Evolutionary conservation across 2,329 filamentous ascomycete species (phyloP), one percentile per base, ranked within the genome.

Genomic region (Stromatinia cepivora): DNA sequence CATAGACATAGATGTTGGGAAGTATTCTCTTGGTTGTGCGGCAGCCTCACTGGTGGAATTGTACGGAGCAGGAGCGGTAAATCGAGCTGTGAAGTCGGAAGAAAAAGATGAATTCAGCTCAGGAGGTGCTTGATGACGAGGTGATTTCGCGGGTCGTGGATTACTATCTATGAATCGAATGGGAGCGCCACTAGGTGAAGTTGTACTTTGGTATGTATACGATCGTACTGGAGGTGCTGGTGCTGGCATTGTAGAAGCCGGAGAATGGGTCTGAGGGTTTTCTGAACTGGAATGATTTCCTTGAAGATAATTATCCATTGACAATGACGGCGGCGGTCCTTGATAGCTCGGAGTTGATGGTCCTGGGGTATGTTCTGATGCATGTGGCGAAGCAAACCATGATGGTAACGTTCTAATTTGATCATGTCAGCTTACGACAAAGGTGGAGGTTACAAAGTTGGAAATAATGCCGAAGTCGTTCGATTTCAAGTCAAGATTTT

Each of bases 91-190:
- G 31, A 75, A 76, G 2, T 77, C 75, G 22, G 72, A 45, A 8
- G 73, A 67, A 17, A 70, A 61, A 13, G 68, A 71, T 3, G 74
- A 66, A 15, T 73, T 72, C 17, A 74, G 48, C 15, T 77, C 74
- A 13, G 74, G 72, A 22, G 76, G 75, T 22, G 70, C 75, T 52
- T 72, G 70, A 70, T 78, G 77, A 13, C 77, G 71, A 48, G 77
- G 77, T 8, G 77, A 78, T 62, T 78, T 79, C 20, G 75, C 52
- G 22, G 77, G 77, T 20, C 77, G 71, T 10, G 76, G 76, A 59
- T 79, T 78, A 54, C 69, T 75, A 67, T 78, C 76, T 20, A 77
- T 69, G 61, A 75, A 77, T 11, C 74, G 71, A 28, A 75, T 69
- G 22, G 72, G 71, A 50, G 66, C 48, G 15, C 66, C 31, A 50